Evolutionary conservation across 257 asterid species (phyloP).

Genomic region (Oldenlandia corymbosa): DNA sequence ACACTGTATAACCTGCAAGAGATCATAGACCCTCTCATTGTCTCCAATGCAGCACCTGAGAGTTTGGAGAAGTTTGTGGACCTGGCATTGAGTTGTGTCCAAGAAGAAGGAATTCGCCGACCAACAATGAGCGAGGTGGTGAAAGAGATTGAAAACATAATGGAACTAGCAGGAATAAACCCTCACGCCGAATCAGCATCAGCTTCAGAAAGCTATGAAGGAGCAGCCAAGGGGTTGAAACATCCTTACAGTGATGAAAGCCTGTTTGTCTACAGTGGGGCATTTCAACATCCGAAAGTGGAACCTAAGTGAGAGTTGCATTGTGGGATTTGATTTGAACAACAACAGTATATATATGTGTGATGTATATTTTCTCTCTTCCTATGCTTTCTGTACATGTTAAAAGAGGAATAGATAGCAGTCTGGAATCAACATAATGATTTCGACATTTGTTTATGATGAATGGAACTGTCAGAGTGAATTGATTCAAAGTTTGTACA

Average conservation of each 20-base stretch:
- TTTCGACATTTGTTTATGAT: no score
- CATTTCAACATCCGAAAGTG: slow-evolving; percentile 31
- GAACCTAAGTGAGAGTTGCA: slow-evolving; percentile 43
- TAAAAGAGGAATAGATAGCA: no score
- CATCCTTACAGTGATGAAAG: slow-evolving; percentile 79
- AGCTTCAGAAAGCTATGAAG: slow-evolving; percentile 65
- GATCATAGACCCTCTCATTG: slow-evolving; percentile 63
- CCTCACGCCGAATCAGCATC: slow-evolving; percentile 76
- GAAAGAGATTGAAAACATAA: slow-evolving; percentile 66
- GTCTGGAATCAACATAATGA: no score
- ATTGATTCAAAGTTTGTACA: no score
- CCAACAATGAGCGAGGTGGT: slow-evolving; percentile 83
- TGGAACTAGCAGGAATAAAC: slow-evolving; percentile 72
- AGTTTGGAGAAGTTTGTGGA: slow-evolving; percentile 68
- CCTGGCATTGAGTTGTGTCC: slow-evolving; percentile 62
- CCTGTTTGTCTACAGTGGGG: slow-evolving; percentile 52
- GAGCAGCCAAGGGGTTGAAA: slow-evolving; percentile 29
- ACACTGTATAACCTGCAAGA: slow-evolving; percentile 55
- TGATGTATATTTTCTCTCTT: no score
- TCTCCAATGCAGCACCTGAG: slow-evolving; percentile 34
- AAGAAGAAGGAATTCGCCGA: slow-evolving; percentile 45
- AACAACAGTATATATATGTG: no score
- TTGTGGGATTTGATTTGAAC: no score
- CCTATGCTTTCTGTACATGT: no score
- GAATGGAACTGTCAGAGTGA: no score